Base-by-base conservation (phyloP, 495 filamentous ascomycete species). In the Chaetomium tenue region DNA sequence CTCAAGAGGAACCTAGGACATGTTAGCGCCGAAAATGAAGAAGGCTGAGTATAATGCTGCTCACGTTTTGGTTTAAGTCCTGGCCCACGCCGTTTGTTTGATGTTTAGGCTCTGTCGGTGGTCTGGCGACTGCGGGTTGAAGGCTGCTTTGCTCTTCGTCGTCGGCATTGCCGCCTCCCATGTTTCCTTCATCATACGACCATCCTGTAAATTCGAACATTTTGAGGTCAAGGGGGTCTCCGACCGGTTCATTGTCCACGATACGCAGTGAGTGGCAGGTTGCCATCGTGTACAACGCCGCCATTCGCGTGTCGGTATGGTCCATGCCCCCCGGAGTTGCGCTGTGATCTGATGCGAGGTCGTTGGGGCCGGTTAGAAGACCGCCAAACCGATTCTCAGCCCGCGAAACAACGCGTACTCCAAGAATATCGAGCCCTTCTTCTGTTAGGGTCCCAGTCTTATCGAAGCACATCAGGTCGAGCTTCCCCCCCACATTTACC, bases 181-280 rank as follows among this genome's bases (percentile, higher is more conserved):
- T 83, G 42, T 84, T 88, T 4, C 92, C 90, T 78, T 99, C 94
- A 72, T 96, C 88, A 68, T 88, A 99, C 2, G 86, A 84, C 95
- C 95, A 99, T 7, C 85, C 84, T 1, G 95, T 99, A 69, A 97
- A 99, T 69, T 96, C 88, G 72, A 99, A 99, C 95, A 99, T 99
- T 72, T 98, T 98, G 52, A 97, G 78, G 75, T 99, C 95, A 16
- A 99, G 82, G 37, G 95, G 95, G 75, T 99, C 95, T 7, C 95
- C 95, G 23, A 99, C 78, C 18, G 97, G 80, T 68, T 97, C 91
- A 50, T 84, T 87, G 65, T 99, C 93, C 18, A 98, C 87, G 42
- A 88, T 83, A 33, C 92, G 86, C 18, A 99, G 80, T 3, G 93
- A 95, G 72, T 99, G 95, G 63, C 95, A 99, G 11, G 94, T 99